These are phyloP conservation scores for Stemphylium lycopersici DNA, from an alignment of 2,329 filamentous ascomycete genomes.

Conservation along the genomic window DNA sequence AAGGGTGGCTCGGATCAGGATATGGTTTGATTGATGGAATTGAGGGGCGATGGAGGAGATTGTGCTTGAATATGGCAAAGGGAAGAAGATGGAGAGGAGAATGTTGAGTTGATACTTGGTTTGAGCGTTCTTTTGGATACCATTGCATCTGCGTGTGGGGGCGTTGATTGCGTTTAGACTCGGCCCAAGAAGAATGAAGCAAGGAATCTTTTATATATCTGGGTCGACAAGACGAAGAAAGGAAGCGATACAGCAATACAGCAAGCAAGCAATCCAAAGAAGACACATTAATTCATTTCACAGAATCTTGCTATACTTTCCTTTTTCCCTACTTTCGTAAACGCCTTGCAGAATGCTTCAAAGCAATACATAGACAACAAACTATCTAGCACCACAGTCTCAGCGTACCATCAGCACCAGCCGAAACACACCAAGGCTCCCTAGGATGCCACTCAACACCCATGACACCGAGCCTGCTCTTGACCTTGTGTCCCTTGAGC, in stretches of 20 bases:
- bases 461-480: constrained; percentile 84
- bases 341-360: constrained; percentile 2
- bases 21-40: constrained; percentile 14
- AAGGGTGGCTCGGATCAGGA: constrained; percentile 26
- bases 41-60: too few relatives aligned
- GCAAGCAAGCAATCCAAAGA: too few relatives aligned
- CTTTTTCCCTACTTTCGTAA: background rate
- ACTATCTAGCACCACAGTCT: constrained; percentile 70
- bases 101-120: constrained; percentile 18
- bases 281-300: too few relatives aligned
- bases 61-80: background rate
- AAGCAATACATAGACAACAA: background rate
- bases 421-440: constrained; percentile 93
- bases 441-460: constrained; percentile 95
- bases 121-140: constrained; percentile 23
- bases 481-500: constrained; percentile 85
- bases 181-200: too few relatives aligned
- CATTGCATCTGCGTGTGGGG: constrained; percentile 13
- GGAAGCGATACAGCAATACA: too few relatives aligned
- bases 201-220: too few relatives aligned
- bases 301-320: background rate
- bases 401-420: constrained; percentile 91
- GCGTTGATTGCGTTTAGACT: constrained; percentile 1
- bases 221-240: too few relatives aligned
- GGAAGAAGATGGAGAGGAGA: background rate